A percentile compares a stretch with the other conserved stretches of the same genome.
These are phyloP conservation scores for Coemansia sp. DNA, from an alignment of 192 early-diverging fungal species.

Conservation along the genomic window DNA sequence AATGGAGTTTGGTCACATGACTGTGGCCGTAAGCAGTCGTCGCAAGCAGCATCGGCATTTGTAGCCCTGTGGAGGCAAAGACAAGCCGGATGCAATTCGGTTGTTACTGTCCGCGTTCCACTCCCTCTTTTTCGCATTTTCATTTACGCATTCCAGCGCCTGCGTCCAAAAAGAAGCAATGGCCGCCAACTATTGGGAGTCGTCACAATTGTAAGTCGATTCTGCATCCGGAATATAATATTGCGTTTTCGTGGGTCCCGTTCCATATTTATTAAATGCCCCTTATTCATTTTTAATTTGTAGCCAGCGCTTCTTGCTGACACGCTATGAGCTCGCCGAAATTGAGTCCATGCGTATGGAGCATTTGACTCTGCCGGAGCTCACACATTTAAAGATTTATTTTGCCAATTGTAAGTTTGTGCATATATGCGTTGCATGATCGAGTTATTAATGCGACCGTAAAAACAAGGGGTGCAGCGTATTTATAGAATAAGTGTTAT, in stretches of 20 bases:
- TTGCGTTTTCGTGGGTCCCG: too few species aligned
- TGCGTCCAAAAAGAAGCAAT: too few species aligned
- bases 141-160: too few species aligned
- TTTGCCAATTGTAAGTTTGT: slow-evolving; percentile 30
- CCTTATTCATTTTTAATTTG: too few species aligned
- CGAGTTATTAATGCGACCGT: too few species aligned
- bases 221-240: too few species aligned
- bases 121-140: background rate
- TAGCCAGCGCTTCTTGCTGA: slow-evolving; percentile 47
- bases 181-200: slow-evolving; percentile 52
- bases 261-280: too few species aligned
- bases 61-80: background rate
- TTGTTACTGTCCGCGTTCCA: background rate
- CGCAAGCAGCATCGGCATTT: background rate
- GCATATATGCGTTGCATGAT: too few species aligned
- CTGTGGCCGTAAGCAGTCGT: too few species aligned
- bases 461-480: too few species aligned
- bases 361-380: slow-evolving; percentile 22
- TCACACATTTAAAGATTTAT: slow-evolving; percentile 29
- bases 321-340: slow-evolving; percentile 40
- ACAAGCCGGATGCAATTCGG: background rate
- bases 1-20: background rate
- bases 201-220: slow-evolving; percentile 44
- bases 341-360: slow-evolving; percentile 19
- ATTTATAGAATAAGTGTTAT: too few species aligned